Base-by-base conservation (phyloP, 371 early-diverging fungal species). In the Apophysomyces ossiformis region DNA sequence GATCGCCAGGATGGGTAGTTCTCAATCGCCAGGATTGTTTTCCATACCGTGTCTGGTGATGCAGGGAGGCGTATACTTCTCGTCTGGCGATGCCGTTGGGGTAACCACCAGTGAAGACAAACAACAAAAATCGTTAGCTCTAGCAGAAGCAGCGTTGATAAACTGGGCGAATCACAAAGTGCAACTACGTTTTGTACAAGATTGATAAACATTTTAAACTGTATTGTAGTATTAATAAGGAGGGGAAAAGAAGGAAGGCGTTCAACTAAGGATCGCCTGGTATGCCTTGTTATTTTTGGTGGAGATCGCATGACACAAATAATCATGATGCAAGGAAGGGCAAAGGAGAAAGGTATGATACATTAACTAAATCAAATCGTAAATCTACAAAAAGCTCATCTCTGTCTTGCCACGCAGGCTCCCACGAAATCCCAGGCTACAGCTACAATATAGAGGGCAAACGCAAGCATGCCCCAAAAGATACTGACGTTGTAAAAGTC, bases 401-500 rank as follows among this genome's bases (percentile, higher is more conserved):
- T 50, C 21, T 50, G 54, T 50, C 54, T 16, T 21, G 54, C 54
- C 54, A 71, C 60, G 58, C 82, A 82, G 4, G 81, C 79, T 6
- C 85, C 85, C 60, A 82, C 73, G 36, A 78, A 65, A 57, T 87
- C 85, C 85, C 85, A 84, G 5, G 65, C 73, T 38, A 83, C 66
- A 0, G 81, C 75, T 4, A 67, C 73, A n/a, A 85, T 64, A 66
- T 81, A 87, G 32, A 77, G 66, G 0, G 64, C 74, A 69, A 85
- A 78, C 0, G 84, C 83, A 35, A 84, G 32, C 66, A 85, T 79
- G 1, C 78, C 85, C 61, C 81, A 80, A 65, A 87, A 87, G 18
- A 87, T 74, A 37, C 84, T 83, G 16, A 83, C 74, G 65, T 87
- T 87, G 58, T 87, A 87, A 67, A 83, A 37, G 66, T 85, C 77